These are phyloP conservation scores for Forsythia viridissima DNA, from an alignment of 257 asterid genomes.

Conservation along the genomic window DNA sequence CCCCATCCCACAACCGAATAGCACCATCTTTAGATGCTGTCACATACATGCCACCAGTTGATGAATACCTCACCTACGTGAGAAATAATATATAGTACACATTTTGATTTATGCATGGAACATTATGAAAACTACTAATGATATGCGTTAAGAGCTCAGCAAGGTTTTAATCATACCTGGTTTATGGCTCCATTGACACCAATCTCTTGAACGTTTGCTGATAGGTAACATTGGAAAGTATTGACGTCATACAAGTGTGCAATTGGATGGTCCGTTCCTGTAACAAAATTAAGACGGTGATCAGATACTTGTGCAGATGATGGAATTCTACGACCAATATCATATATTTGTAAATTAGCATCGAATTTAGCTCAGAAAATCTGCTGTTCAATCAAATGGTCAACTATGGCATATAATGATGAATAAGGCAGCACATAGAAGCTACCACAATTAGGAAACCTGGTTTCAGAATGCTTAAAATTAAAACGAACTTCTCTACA, in stretches of 20 bases:
- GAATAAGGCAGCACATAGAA: not conserved
- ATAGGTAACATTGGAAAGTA: conserved; percentile 79
- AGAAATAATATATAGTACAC: conserved; percentile 10
- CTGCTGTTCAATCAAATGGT: not conserved
- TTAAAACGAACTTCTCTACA: not conserved
- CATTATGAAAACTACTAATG: not conserved
- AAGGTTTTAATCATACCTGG: conserved; percentile 46
- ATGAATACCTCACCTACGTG: conserved; percentile 71
- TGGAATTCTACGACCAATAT: not conserved
- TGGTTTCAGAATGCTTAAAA: not conserved
- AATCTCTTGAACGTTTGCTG: conserved; percentile 62
- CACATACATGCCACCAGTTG: conserved; percentile 73
- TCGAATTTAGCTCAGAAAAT: not conserved
- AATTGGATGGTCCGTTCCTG: conserved; percentile 88
- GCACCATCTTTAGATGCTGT: conserved; percentile 93
- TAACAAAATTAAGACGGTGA: conserved; percentile 15
- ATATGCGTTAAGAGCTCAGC: conserved; percentile 11
- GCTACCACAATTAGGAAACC: conserved; percentile 6
- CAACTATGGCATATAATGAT: conserved; percentile 1
- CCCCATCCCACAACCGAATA: conserved; percentile 82
- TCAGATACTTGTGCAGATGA: conserved; percentile 15
- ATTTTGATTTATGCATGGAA: not conserved
- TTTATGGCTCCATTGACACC: conserved; percentile 73
- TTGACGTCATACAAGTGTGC: conserved; percentile 80
- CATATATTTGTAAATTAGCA: not conserved